These are phyloP conservation scores for Phaeoacremonium minimum DNA, from an alignment of 2,329 filamentous ascomycete genomes.

Conservation along the genomic window DNA sequence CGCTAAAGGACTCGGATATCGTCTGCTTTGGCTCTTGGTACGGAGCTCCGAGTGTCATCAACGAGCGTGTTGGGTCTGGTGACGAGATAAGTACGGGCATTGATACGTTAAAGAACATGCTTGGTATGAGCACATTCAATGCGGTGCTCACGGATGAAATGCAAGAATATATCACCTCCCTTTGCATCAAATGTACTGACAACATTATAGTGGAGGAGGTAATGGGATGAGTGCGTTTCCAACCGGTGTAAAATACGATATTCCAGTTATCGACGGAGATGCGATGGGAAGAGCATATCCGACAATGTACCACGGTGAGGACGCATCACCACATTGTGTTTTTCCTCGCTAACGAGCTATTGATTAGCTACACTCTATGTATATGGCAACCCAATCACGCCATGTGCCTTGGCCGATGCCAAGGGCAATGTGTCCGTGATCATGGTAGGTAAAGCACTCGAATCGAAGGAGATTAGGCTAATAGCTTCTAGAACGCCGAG, in stretches of 20 bases:
- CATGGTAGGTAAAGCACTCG: constrained; percentile 16
- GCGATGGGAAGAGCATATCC: constrained; percentile 33
- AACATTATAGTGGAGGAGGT: constrained; percentile 24
- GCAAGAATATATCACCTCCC: constrained; percentile 24
- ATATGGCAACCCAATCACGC: constrained; percentile 28
- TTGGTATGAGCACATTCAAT: constrained; percentile 23
- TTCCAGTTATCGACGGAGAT: constrained; percentile 30
- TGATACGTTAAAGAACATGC: constrained; percentile 25
- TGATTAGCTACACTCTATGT: constrained; percentile 28
- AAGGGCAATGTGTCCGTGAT: constrained; percentile 28
- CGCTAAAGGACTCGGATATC: constrained; percentile 29
- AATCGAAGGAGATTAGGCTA: neutral
- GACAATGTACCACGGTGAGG: constrained; percentile 27
- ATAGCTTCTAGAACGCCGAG: constrained; percentile 21
- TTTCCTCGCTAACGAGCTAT: neutral
- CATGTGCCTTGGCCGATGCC: constrained; percentile 30
- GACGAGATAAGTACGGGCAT: constrained; percentile 30
- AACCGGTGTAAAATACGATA: constrained; percentile 25
- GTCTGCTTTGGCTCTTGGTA: constrained; percentile 40
- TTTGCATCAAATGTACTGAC: neutral
- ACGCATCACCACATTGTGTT: neutral
- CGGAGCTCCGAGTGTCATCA: constrained; percentile 35
- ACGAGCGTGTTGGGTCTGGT: constrained; percentile 28
- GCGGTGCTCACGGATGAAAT: constrained; percentile 31
- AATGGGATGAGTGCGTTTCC: constrained; percentile 31